Conservation (phyloP, 768 basidiomycete genomes). For the Tricholoma terreum region DNA sequence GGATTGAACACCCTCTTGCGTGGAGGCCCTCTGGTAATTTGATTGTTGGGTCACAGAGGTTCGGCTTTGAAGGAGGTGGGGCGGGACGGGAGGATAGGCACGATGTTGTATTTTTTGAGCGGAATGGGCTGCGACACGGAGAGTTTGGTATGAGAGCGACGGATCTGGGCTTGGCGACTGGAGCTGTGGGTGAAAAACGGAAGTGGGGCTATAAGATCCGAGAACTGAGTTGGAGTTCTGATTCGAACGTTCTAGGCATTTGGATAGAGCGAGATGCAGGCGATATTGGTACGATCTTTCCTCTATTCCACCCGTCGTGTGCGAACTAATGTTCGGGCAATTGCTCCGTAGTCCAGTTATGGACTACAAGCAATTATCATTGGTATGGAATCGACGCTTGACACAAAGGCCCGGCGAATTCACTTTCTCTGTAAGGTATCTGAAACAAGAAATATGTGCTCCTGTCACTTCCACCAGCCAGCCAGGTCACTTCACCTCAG, state of each 20-base stretch:
- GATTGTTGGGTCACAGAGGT: conserved; percentile 78
- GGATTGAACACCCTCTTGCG: conserved; percentile 72
- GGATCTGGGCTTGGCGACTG: conserved; percentile 32
- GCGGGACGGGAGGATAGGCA: conserved; percentile 65
- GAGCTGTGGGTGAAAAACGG: conserved; percentile 27
- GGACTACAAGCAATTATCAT: conserved; percentile 93
- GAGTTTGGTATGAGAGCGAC: conserved; percentile 66
- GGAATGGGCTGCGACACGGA: conserved; percentile 90
- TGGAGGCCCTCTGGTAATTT: conserved; percentile 92
- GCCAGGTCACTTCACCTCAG: conserved; percentile 61
- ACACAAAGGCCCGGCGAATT: background rate
- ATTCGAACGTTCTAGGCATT: conserved; percentile 79
- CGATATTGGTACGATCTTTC: conserved; percentile 60
- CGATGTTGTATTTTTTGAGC: conserved; percentile 91
- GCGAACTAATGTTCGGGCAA: conserved; percentile 1
- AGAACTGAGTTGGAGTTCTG: conserved; percentile 83
- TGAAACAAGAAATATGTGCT: conserved; percentile 83
- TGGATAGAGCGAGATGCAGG: conserved; percentile 73
- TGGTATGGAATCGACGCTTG: conserved; percentile 51
- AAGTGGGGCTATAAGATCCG: conserved; percentile 70
- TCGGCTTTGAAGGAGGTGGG: conserved; percentile 72
- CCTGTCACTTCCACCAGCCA: conserved; percentile 27
- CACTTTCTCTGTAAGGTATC: conserved; percentile 55
- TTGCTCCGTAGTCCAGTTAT: conserved; percentile 71
- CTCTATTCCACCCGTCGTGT: background rate